Base-by-base conservation (phyloP, 2,329 filamentous ascomycete species). In the Cytospora schulzeri region DNA sequence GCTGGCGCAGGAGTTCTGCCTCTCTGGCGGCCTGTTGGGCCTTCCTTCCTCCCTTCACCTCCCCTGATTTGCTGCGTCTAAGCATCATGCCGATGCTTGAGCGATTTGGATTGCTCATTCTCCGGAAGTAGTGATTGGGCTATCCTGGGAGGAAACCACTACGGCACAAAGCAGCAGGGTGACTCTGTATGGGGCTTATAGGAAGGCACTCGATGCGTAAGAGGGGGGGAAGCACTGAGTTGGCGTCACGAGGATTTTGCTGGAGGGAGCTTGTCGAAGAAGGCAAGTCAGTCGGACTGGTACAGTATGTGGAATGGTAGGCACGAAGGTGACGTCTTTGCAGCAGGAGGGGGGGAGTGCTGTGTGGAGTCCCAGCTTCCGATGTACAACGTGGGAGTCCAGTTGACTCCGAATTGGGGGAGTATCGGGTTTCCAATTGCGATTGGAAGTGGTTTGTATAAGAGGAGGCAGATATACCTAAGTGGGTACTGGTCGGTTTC, bases 21-120 rank as follows among this genome's bases (percentile, higher is more conserved):
- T 83, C 81, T 69, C 77, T 78, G 69, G 84, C 80, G 69, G 84
- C 80, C 76, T 86, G 82, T 72, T 79, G 80, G 79, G 87, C 89
- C 76, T 83, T 87, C 75, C 80, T 81, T 68, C 79, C 80, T 70
- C 85, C 85, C 70, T 82, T 83, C 64, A 90, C 75, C 69, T 91
- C 88, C 66, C 84, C 84, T 64, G 88, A 90, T 74, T 90, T 91
- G 74, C 84, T 85, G 70, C 88, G 85, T 76, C 87, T 84, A 68
- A 91, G 82, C 73, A 91, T 84, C 77, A 84, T 83, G 71, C 81
- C 81, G 77, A 85, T 78, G 71, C 79, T 83, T 69, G 81, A 75
- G 66, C 77, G 77, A 70, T 76, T 73, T 62, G 75, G 72, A 58
- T 73, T 71, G 71, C 76, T 78, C 74, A 78, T 79, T 60, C 55